Base-by-base conservation (phyloP, 2,329 filamentous ascomycete genomes). In the Nemania sp. region DNA sequence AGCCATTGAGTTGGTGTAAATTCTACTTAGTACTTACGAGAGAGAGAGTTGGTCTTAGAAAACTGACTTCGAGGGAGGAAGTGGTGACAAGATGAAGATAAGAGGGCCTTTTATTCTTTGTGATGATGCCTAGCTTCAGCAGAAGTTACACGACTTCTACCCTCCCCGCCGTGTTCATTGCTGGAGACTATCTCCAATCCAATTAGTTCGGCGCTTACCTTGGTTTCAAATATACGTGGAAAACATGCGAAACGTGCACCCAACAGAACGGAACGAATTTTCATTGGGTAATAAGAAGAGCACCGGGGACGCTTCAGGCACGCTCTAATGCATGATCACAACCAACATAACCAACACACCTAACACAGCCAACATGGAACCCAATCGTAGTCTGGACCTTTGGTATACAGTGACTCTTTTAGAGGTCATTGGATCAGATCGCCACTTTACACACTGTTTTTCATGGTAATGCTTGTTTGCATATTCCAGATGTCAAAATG, bases 1-100 rank as follows among this genome's bases (percentile, higher is more conserved):
- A 45, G 42, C 12, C 42, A 45, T 45, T 45, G 42, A 36, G 28
- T 36, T 34, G 30, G 30, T 34, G 14, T 12, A 36, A 45, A 31
- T 24, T 5, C 15, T 19, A 36, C 23, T n/a, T n/a, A n/a, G n/a
- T 23, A 36, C 4, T 24, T 24, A 14, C 23, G 30, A 45, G 12
- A 12, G 6, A 34, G 19, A 31, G 28, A 34, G 42, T 14, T 24
- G 28, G 34, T 37, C 34, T 37, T 19, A 6, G 8, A 6, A 17
- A 37, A 37, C 19, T 37, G 34, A 20, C 15, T 20, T 11, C 6
- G n/a, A 9, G 15, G 34, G 12, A 7, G 4, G 5, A 19, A 2
- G 17, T 37, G 42, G 24, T 45, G 24, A 28, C 7, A 41, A 41
- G 5, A 26, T 41, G 28, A 41, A 15, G 28, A 41, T 22, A 23